Base-by-base conservation (phyloP, 2,329 filamentous ascomycete species). In the Trichoderma sp. region DNA sequence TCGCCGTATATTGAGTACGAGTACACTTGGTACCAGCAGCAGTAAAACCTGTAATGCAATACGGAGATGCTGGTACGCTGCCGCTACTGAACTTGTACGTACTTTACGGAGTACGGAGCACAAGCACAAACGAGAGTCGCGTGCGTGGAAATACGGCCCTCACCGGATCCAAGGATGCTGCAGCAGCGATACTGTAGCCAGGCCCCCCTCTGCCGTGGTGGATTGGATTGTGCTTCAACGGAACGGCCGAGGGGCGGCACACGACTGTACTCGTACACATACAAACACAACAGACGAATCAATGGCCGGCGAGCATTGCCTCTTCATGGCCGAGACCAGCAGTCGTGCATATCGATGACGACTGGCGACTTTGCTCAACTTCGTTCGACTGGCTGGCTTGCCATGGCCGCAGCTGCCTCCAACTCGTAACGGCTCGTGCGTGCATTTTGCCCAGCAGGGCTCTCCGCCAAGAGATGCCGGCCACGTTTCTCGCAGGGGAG, bases 391-490 rank as follows among this genome's bases (percentile, higher is more conserved):
- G 55, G 15, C 57, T 30, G 17, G 13, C 17, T 68, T 30, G 17
- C 43, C 53, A 43, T 59, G 53, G 53, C 55, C 12, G 57, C 55
- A 53, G 57, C 55, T 43, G 53, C 53, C 13, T 59, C 34, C 64
- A 50, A 28, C 20, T 50, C 57, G 57, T 13, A 53, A 20, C 57
- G 57, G 50, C 66, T 69, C 66, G 28, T 36, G 13, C 47, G 64
- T 67, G 64, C 64, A 57, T 57, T 67, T 53, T 28, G 39, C 57
- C 39, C 66, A 62, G 57, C 66, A 69, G 66, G 57, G 39, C 55
- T 69, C 66, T 69, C 66, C 66, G 66, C 66, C 66, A 69, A 69
- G 66, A 69, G 66, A 69, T 62, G 66, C 57, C 57, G 57, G 66
- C 66, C 66, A 69, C 66, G 66, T 69, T 69, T 69, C 57, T 59